Conservation (phyloP, 768 basidiomycete species). For the Naganishia friedmannii region DNA sequence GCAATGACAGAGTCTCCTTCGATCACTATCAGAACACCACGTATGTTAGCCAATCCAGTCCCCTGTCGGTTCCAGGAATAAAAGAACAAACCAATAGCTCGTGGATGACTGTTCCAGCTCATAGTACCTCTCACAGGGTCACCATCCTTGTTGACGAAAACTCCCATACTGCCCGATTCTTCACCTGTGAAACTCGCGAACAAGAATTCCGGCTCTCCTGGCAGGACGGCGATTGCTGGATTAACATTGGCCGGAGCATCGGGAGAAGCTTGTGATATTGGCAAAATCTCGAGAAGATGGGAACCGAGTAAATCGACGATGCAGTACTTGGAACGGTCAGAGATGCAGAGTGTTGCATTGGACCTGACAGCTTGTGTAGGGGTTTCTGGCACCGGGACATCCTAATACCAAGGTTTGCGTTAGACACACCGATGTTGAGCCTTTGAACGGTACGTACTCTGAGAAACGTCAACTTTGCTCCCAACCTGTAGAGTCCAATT, state of each 20-base stretch:
- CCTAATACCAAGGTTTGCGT: constrained; percentile 32
- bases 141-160: constrained; percentile 79
- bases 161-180: constrained; percentile 65
- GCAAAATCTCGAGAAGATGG: constrained; percentile 69
- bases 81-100: constrained; percentile 72
- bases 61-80: too few species aligned
- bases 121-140: constrained; percentile 87
- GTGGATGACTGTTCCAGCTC: constrained; percentile 76
- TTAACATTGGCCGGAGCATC: constrained; percentile 54
- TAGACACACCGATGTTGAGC: background rate
- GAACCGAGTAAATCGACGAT: constrained; percentile 74
- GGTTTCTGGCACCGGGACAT: constrained; percentile 49
- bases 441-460: constrained; percentile 33
- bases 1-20: constrained; percentile 79
- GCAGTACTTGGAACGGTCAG: constrained; percentile 70
- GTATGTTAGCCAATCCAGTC: too few species aligned
- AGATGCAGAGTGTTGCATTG: constrained; percentile 67
- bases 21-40: constrained; percentile 57
- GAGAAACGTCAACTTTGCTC: constrained; percentile 37
- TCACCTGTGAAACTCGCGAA: constrained; percentile 77
- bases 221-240: constrained; percentile 71
- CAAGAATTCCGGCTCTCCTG: constrained; percentile 72
- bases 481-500: constrained; percentile 51
- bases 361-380: constrained; percentile 53
- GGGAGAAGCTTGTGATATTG: constrained; percentile 65